Base-by-base conservation (phyloP, 2,329 filamentous ascomycete genomes). In the Ceratocystis harringtonii region DNA sequence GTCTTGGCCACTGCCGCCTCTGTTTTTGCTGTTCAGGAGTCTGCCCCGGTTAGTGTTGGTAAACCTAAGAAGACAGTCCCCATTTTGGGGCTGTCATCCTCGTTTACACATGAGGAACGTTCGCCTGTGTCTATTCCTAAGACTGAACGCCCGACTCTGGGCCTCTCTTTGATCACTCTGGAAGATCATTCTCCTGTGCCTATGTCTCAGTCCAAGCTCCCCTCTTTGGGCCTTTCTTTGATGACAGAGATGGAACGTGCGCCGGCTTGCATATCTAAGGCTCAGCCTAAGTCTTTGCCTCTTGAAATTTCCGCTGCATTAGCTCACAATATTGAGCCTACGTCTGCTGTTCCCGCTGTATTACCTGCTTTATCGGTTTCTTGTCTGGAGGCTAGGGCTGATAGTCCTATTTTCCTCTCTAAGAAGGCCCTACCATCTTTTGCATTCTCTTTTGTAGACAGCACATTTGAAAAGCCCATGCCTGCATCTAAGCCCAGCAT, bases 281-380 rank as follows among this genome's bases (percentile, higher is more conserved):
- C 25, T 25, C 45, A 57, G 52, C 2, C 17, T 8, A 17, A n/a
- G 44, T 17, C 41, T 12, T 2, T 30, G 32, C 61, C 61, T 57
- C 28, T 62, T 36, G 61, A 10, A 19, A 7, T 62, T 19, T 64
- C 63, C 28, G 8, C 68, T 57, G 72, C 76, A 55, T 66, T 67
- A 4, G 68, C 70, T 15, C 74, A 78, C 67, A 69, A 74, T 25
- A 69, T 75, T 41, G 70, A 74, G 64, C 71, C 71, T 4, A 62
- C 65, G 17, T 50, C 68, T 17, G 68, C 70, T 64, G 69, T 68
- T 36, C 57, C 60, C 3, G 58, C 15, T 8, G 25, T 17, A 5
- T 41, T 48, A 6, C 62, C 65, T 32, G 45, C 30, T 57, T 45
- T 66, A 8, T 58, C 61, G 6, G 10, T 61, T 15, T 61, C 60